Conservation (phyloP, 331 rosid genomes). For the Erythrophleum ivorense region DNA sequence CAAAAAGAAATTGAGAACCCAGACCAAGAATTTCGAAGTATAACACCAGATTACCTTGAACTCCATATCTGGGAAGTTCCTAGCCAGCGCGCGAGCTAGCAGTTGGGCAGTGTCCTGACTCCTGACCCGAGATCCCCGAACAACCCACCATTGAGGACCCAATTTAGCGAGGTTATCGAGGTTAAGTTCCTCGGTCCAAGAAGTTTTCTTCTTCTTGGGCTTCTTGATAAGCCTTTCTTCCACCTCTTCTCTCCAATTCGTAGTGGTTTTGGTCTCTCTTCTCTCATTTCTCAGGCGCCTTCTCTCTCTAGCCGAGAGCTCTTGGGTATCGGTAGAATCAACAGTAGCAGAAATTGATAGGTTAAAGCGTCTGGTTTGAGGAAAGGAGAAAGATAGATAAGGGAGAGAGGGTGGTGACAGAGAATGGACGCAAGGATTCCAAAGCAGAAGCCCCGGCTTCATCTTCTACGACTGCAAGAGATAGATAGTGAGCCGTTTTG, state of each 20-base stretch:
- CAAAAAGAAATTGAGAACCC: not conserved
- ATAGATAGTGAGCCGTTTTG: not conserved
- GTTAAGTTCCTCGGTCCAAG: slow-evolving; percentile 82
- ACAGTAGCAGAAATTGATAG: slow-evolving; percentile 54
- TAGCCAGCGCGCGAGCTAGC: slow-evolving; percentile 69
- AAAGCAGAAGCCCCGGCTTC: slow-evolving; percentile 59
- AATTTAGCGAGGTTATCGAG: slow-evolving; percentile 65
- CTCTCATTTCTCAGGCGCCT: slow-evolving; percentile 74
- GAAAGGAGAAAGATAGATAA: slow-evolving; percentile 34
- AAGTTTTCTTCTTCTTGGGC: slow-evolving; percentile 64
- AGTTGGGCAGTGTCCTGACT: slow-evolving; percentile 62
- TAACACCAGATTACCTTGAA: slow-evolving; percentile 57
- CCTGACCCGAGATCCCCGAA: slow-evolving; percentile 63
- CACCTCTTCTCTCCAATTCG: slow-evolving; percentile 78
- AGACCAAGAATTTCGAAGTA: not conserved
- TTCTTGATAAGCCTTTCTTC: slow-evolving; percentile 75
- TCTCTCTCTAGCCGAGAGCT: slow-evolving; percentile 67
- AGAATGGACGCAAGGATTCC: slow-evolving; percentile 58
- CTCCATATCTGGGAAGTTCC: slow-evolving; percentile 58
- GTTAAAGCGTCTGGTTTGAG: slow-evolving; percentile 31
- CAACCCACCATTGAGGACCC: slow-evolving; percentile 90
- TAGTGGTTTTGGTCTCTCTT: slow-evolving; percentile 60
- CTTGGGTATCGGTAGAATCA: slow-evolving; percentile 46
- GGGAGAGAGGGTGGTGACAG: slow-evolving; percentile 36
- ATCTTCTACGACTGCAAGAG: slow-evolving; percentile 37